These are phyloP conservation scores for Colletotrichum theobromicola DNA, from an alignment of 2,329 filamentous ascomycete genomes.

Conservation along the genomic window DNA sequence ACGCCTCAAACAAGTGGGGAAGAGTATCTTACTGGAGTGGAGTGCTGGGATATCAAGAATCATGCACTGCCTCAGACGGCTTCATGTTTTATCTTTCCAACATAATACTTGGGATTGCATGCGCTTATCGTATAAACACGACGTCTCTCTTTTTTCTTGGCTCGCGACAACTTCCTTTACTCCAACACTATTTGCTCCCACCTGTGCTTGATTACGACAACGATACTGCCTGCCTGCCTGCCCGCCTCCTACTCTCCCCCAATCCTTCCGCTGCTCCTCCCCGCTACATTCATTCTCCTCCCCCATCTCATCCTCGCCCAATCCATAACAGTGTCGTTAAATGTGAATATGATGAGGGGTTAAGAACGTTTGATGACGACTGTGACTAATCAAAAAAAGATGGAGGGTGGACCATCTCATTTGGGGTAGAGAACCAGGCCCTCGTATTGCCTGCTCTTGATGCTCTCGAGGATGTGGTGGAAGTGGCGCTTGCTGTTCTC, in stretches of 20 bases:
- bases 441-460: slow-evolving; percentile 89
- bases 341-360: background rate
- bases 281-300: background rate
- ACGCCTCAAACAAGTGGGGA: too few species aligned
- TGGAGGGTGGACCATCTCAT: background rate
- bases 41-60: background rate
- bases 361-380: background rate
- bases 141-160: background rate
- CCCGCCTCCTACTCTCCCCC: background rate
- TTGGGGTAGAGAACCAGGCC: slow-evolving; percentile 78
- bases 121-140: slow-evolving; percentile 20
- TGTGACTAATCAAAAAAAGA: background rate
- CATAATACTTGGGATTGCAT: background rate
- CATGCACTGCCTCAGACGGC: background rate
- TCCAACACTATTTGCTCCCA: background rate
- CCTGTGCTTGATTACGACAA: background rate
- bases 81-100: background rate
- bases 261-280: background rate
- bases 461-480: slow-evolving; percentile 92
- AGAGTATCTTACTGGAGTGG: too few species aligned
- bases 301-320: background rate
- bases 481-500: slow-evolving; percentile 95
- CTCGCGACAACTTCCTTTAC: background rate
- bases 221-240: background rate
- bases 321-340: background rate